Base-by-base conservation (phyloP, 179 eudicot genomes). In the Beta corolliflora region DNA sequence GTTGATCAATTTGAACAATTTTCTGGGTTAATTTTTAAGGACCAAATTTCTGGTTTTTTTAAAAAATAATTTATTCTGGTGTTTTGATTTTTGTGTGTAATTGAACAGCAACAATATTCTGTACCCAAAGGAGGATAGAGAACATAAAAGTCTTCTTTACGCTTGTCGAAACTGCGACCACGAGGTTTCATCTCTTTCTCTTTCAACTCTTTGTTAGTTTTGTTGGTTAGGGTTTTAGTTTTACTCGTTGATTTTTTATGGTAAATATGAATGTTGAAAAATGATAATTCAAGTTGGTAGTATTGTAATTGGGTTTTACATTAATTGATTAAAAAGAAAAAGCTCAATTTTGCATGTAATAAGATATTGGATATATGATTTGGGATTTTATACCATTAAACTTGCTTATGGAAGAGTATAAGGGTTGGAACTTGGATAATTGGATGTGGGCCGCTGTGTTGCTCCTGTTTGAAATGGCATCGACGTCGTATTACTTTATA, bases 101-200 rank as follows among this genome's bases (percentile, higher is more conserved):
- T 31, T 82, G 45, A 73, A 72, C 93, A 95, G 98, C 84, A 96
- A 96, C 89, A 96, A 94, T 83, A 94, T 94, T 84, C 84, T 96
- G 85, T 96, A 94, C 83, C 99, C 99, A 0, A 92, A 92, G 85
- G 99, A 96, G 86, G 99, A 96, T 63, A 90, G 84, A 81, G 98
- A 96, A 9, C 87, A 85, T 79, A 91, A 90, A 88, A 92, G 90
- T 69, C 98, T 96, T 64, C 98, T 91, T 21, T 94, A 91, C 71
- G 99, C 97, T 80, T 96, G 98, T 85, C 91, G 99, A 18, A 95
- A 95, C 72, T 95, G 98, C 84, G 97, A 93, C 69, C 97, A 95
- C 67, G 95, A 92, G 97, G 98, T 93, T n/a, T 54, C 56, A 55
- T 71, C 67, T 55, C 69, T 53, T 46, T 56, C 31, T n/a, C 36